Percentiles rank a stretch among this genome's conserved stretches.
These are phyloP conservation scores for Rachicladosporium sp. DNA, from an alignment of 2,329 filamentous ascomycete species.

Conservation along the genomic window DNA sequence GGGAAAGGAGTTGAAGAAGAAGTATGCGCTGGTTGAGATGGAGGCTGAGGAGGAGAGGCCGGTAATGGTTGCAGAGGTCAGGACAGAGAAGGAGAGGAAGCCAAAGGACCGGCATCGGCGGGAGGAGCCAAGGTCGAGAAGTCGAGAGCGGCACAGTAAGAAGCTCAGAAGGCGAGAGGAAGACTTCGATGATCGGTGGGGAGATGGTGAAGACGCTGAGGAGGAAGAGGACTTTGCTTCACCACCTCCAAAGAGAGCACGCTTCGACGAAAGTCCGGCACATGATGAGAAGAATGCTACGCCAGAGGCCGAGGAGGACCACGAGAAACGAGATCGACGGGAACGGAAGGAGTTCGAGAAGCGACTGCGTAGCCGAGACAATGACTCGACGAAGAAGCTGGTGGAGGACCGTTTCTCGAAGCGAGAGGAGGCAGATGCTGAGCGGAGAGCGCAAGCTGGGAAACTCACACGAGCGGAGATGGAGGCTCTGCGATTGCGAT, in stretches of 20 bases:
- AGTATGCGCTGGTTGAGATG: slow-evolving; percentile 44
- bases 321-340: slow-evolving; percentile 49
- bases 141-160: slow-evolving; percentile 32
- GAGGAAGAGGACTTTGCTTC: slow-evolving; percentile 51
- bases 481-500: slow-evolving; percentile 68
- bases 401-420: slow-evolving; percentile 44
- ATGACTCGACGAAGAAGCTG: slow-evolving; percentile 56
- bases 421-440: slow-evolving; percentile 34
- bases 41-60: slow-evolving; percentile 31
- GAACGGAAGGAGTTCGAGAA: slow-evolving; percentile 74
- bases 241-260: slow-evolving; percentile 58
- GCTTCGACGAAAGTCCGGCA: slow-evolving; percentile 43
- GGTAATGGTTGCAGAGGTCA: slow-evolving; percentile 8
- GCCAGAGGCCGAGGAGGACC: slow-evolving; percentile 17
- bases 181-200: slow-evolving; percentile 69
- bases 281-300: slow-evolving; percentile 9
- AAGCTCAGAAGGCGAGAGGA: slow-evolving; percentile 39
- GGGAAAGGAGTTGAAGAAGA: slow-evolving; percentile 30
- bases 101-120: slow-evolving; percentile 28
- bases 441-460: slow-evolving; percentile 50
- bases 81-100: slow-evolving; percentile 21
- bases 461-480: slow-evolving; percentile 58
- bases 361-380: slow-evolving; percentile 59
- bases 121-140: slow-evolving; percentile 18
- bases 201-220: slow-evolving; percentile 55